Conservation (phyloP, 2,329 filamentous ascomycete genomes). For the Seiridium unicorne region DNA sequence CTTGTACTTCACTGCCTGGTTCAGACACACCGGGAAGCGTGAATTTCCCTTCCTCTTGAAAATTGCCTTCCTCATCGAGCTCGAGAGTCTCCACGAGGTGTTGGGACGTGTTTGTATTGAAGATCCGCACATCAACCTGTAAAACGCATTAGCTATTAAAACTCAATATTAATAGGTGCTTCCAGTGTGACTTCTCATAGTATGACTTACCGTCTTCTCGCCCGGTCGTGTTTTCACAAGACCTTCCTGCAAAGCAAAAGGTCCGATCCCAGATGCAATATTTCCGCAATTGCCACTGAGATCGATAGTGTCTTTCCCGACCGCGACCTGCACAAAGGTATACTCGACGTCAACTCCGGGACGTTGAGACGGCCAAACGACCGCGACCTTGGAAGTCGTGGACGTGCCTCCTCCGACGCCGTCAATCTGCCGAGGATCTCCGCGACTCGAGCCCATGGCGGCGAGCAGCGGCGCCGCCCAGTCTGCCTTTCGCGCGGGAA, state of each 20-base stretch:
- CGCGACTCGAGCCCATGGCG: constrained; percentile 48
- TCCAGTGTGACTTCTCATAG: too few relatives aligned
- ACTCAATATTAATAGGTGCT: background rate
- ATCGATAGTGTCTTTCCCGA: constrained; percentile 51
- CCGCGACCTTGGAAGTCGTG: constrained; percentile 61
- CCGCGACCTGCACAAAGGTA: constrained; percentile 48
- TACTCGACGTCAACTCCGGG: constrained; percentile 26
- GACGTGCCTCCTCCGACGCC: constrained; percentile 20
- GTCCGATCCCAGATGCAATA: constrained; percentile 55
- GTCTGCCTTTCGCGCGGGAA: constrained; percentile 34
- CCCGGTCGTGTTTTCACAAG: constrained; percentile 30
- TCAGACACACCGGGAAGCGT: constrained; percentile 38
- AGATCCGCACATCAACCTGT: constrained; percentile 23
- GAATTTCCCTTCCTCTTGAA: constrained; percentile 29
- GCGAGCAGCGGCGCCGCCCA: constrained; percentile 53
- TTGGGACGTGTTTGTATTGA: constrained; percentile 31
- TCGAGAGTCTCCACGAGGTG: constrained; percentile 25
- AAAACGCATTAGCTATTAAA: background rate
- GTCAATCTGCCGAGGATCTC: background rate
- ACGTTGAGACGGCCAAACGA: constrained; percentile 53
- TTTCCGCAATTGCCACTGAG: constrained; percentile 61
- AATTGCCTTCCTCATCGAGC: constrained; percentile 27
- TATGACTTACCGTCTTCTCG: background rate
- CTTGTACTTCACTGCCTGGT: constrained; percentile 29
- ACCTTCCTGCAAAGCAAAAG: constrained; percentile 55